phyloP scores from a whole-genome alignment of 306 rosid genomes.

The Aeschynomene evenia region DNA sequence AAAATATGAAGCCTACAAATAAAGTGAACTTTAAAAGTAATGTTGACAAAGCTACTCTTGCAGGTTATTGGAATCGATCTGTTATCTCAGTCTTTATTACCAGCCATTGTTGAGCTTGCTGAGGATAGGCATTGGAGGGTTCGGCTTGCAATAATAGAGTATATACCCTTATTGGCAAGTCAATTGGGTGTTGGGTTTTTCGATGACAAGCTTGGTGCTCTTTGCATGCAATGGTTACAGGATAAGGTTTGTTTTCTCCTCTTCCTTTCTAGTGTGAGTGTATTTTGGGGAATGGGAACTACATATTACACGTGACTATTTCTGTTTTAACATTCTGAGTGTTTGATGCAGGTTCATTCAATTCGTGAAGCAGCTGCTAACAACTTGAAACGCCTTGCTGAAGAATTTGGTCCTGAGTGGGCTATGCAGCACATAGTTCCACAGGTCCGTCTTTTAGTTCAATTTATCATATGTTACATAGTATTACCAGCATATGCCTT shows the following conservation, averaged over 20 bases:
- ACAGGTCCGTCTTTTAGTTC: slow-evolving; percentile 57
- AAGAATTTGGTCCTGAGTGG: slow-evolving; percentile 98
- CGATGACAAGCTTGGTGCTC: slow-evolving; percentile 93
- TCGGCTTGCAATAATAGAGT: slow-evolving; percentile 95
- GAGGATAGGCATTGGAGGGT: slow-evolving; percentile 99
- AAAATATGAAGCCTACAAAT: not conserved
- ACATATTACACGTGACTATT: slow-evolving; percentile 1
- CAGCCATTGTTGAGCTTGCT: slow-evolving; percentile 99
- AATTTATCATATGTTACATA: slow-evolving; percentile 15
- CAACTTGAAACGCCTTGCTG: slow-evolving; percentile 97
- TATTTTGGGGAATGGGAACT: slow-evolving; percentile 13
- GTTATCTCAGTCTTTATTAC: slow-evolving; percentile 90
- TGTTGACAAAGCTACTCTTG: slow-evolving; percentile 25
- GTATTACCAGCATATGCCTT: not conserved
- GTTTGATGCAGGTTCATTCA: slow-evolving; percentile 65
- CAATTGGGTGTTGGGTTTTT: slow-evolving; percentile 96
- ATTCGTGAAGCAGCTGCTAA: slow-evolving; percentile 99
- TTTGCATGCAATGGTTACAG: slow-evolving; percentile 99
- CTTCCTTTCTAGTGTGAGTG: slow-evolving; percentile 10
- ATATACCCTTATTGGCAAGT: slow-evolving; percentile 94
- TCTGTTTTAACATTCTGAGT: slow-evolving; percentile 13
- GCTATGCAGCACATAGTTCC: slow-evolving; percentile 97
- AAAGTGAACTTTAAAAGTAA: slow-evolving; percentile 7
- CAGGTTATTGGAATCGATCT: slow-evolving; percentile 98
- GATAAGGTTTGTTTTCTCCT: slow-evolving; percentile 69